Base-by-base conservation (phyloP, 2,329 filamentous ascomycete species). In the Fusarium verticillioides region DNA sequence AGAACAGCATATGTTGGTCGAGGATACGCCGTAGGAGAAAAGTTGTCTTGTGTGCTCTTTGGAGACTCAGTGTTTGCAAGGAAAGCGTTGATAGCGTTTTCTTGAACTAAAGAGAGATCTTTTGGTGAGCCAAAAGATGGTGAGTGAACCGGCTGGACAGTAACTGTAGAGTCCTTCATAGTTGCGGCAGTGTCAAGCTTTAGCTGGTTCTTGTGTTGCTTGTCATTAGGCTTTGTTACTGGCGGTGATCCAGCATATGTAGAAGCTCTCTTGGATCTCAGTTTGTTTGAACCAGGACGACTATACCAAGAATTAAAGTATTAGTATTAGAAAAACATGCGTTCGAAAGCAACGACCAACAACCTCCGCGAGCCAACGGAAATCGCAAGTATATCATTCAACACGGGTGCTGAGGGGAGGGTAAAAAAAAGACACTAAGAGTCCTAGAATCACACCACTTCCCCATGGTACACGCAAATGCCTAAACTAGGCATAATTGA, bases 1-100 rank as follows among this genome's bases (percentile, higher is more conserved):
- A 81, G 73, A 34, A 78, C 80, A 11, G 80, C 73, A 72, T 82
- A 82, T 52, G 77, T 78, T 49, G 80, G 75, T 63, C 80, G 79
- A 43, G 78, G 69, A 26, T 75, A 74, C 13, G 69, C 65, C 19
- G 73, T 73, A 26, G 69, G 64, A 46, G 74, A 67, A 65, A 32
- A 59, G 43, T 56, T 40, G 57, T 58, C 52, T 47, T 69, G 68
- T 18, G 63, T 59, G 37, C 40, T 34, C 13, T 32, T 49, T 54
- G 62, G 61, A 16, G 57, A 64, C 57, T 61, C 56, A 23, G 50
- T 63, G 21, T 68, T 75, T 49, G 68, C 53, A 15, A 75, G 60
- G 60, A 72, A 67, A 11, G 58, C 65, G 58, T 69, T 69, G 26
- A 75, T 67, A 15, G 62, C 63, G 23, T 70, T 69, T 28, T 77